Evolutionary conservation across 169 alveolate species (phyloP), one percentile per base, ranked within the genome.

Genomic region (Toxoplasma gondii): DNA sequence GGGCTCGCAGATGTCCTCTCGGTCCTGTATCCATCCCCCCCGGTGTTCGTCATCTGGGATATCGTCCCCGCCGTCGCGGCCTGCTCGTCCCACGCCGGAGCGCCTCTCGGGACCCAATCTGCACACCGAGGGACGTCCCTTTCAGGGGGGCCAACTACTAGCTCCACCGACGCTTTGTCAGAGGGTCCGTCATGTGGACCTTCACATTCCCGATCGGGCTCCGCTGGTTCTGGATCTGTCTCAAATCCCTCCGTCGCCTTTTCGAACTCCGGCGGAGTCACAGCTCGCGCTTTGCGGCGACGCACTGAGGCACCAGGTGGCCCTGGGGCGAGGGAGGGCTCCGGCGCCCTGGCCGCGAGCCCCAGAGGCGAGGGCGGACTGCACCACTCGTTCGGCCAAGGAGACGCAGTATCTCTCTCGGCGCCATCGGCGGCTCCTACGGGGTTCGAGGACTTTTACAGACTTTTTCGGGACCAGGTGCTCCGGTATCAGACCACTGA

Each of bases 401-500:
- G 74, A 64, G 58, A 49, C 58, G 12, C 58, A 12, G 22, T 12
- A 12, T 49, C 58, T 12, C 58, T 27, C 74, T 16, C 74, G 74
- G 74, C 7, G n/a, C 74, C 74, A 16, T 16, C 74, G 74, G 74
- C 29, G n/a, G 34, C 74, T 16, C 74, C 74, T 16, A 22, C 74
- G 74, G 74, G 74, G 31, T 27, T 64, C n/a, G 74, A 64, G 45
- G 84, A 74, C 24, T 34, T 74, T 16, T 74, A 34, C 84, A 87
- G 78, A 19, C 88, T 87, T 27, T 91, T 91, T 53, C 81, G 94
- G 34, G 58, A 87, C 78, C 94, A 91, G 91, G 58, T 91, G 4
- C 69, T 91, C 5, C 82, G 82, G 83, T 91, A 70, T 67, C 53
- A 87, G 16, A 31, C 82, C 27, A 54, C 91, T 0, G 90, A 91